A percentile compares a stretch with the other conserved stretches of the same genome.
Evolutionary conservation across 2,329 filamentous ascomycete genomes (phyloP).

Genomic region (Trichoderma simmonsii): DNA sequence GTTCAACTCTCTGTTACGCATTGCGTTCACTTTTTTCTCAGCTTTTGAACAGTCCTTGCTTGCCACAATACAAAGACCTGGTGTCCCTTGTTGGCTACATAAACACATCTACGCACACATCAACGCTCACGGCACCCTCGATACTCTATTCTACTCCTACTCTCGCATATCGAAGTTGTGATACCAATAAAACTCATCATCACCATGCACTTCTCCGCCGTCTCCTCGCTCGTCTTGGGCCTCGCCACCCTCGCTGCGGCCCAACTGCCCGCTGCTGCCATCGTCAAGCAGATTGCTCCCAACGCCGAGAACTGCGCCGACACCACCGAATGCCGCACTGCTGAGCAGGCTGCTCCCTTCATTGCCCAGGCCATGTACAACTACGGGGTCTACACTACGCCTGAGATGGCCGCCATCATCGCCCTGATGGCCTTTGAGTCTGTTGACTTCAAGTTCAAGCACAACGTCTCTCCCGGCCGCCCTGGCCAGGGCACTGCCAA

Average conservation of each 20-base stretch:
- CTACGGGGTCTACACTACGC: constrained; percentile 53
- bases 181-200: not conserved
- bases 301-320: constrained; percentile 51
- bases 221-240: constrained; percentile 19
- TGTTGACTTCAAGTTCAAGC: constrained; percentile 66
- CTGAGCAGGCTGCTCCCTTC: constrained; percentile 56
- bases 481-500: constrained; percentile 69
- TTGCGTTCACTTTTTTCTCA: not conserved
- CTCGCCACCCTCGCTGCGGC: constrained; percentile 22
- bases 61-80: not conserved
- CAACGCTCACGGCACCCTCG: not conserved
- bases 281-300: constrained; percentile 56
- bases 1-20: not conserved
- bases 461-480: constrained; percentile 54
- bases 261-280: constrained; percentile 31
- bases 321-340: constrained; percentile 62
- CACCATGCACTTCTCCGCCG: constrained; percentile 29
- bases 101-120: not conserved
- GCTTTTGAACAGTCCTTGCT: not conserved
- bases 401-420: constrained; percentile 67
- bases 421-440: constrained; percentile 71
- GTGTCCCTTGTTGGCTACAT: constrained; percentile 5
- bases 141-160: not conserved
- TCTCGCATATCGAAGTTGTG: not conserved
- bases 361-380: constrained; percentile 55